Evolutionary conservation across 352 stramenopile genomes (phyloP).

Genomic region (Globisporangium emineosum): DNA sequence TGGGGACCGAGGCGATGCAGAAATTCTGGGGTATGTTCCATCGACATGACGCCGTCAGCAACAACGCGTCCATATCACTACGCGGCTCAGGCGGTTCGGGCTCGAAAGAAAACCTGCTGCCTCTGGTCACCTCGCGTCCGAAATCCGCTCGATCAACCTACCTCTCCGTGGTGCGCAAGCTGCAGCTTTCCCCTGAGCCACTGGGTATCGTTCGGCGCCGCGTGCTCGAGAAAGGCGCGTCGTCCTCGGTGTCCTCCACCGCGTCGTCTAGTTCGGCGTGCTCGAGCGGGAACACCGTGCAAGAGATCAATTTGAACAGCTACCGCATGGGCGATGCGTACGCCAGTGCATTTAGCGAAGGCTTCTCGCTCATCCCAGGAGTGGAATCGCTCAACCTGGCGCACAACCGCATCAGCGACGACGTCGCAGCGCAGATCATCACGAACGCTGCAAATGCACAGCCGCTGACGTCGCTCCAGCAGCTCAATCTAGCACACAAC

Average conservation of each 20-base stretch:
- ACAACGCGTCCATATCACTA: slow-evolving; percentile 31
- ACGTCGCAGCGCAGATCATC: slow-evolving; percentile 52
- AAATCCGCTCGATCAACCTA: slow-evolving; percentile 62
- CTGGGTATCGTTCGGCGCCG: slow-evolving; percentile 60
- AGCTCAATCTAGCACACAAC: slow-evolving; percentile 72
- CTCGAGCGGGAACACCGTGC: slow-evolving; percentile 34
- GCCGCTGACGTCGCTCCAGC: slow-evolving; percentile 29
- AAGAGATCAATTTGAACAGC: slow-evolving; percentile 72
- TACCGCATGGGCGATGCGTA: slow-evolving; percentile 70
- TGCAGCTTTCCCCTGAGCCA: slow-evolving; percentile 60
- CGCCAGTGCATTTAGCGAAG: slow-evolving; percentile 51
- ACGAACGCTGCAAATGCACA: slow-evolving; percentile 22
- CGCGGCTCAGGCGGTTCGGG: background rate
- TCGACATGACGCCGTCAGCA: slow-evolving; percentile 53
- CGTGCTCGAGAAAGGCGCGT: slow-evolving; percentile 41
- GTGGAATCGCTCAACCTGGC: slow-evolving; percentile 70
- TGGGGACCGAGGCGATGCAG: slow-evolving; percentile 50
- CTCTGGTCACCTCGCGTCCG: slow-evolving; percentile 24
- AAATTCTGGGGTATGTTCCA: slow-evolving; percentile 76
- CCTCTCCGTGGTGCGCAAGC: slow-evolving; percentile 47
- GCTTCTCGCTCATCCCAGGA: slow-evolving; percentile 56
- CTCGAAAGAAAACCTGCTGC: slow-evolving; percentile 12
- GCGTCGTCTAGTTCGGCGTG: slow-evolving; percentile 28
- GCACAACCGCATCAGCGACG: slow-evolving; percentile 68
- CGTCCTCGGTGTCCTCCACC: slow-evolving; percentile 27